phyloP scores from a whole-genome alignment of 2,329 filamentous ascomycete genomes.

The Aspergillus sp. region DNA sequence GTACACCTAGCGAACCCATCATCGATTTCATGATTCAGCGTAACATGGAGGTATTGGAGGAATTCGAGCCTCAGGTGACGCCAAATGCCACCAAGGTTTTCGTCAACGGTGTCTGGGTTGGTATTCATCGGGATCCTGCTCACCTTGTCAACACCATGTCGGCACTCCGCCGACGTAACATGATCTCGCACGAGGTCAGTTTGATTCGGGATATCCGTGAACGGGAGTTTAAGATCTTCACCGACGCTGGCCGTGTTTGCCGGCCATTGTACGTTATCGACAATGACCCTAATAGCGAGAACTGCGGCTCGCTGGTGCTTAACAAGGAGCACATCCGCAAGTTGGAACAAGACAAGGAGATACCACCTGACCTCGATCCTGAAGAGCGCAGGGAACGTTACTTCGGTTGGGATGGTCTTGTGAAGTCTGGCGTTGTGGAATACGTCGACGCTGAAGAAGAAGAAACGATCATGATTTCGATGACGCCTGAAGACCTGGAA shows the following conservation, averaged over 20 bases:
- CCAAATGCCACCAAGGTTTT: constrained; percentile 96
- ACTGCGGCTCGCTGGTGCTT: constrained; percentile 69
- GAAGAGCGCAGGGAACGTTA: constrained; percentile 53
- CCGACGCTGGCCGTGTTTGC: constrained; percentile 90
- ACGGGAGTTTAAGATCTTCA: constrained; percentile 97
- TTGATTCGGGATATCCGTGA: constrained; percentile 94
- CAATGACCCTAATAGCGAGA: constrained; percentile 65
- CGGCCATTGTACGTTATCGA: constrained; percentile 90
- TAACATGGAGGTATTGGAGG: constrained; percentile 93
- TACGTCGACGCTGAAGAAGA: constrained; percentile 98
- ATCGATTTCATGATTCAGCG: constrained; percentile 92
- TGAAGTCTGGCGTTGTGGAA: constrained; percentile 79
- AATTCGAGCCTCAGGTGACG: constrained; percentile 77
- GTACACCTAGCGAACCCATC: constrained; percentile 81
- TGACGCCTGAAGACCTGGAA: constrained; percentile 93
- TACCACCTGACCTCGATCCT: constrained; percentile 52
- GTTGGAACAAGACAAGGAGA: constrained; percentile 64
- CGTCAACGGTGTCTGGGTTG: constrained; percentile 96
- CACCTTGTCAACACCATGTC: constrained; percentile 73
- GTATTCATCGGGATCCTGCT: constrained; percentile 81
- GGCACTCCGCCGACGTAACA: constrained; percentile 67
- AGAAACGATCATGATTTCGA: constrained; percentile 97
- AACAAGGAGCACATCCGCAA: constrained; percentile 74
- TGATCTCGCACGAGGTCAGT: constrained; percentile 86
- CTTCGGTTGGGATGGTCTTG: constrained; percentile 82